Percentiles rank a stretch among this genome's conserved stretches.
Evolutionary conservation across 2,329 filamentous ascomycete genomes (phyloP).

Genomic region (Colletotrichum chrysophilum): DNA sequence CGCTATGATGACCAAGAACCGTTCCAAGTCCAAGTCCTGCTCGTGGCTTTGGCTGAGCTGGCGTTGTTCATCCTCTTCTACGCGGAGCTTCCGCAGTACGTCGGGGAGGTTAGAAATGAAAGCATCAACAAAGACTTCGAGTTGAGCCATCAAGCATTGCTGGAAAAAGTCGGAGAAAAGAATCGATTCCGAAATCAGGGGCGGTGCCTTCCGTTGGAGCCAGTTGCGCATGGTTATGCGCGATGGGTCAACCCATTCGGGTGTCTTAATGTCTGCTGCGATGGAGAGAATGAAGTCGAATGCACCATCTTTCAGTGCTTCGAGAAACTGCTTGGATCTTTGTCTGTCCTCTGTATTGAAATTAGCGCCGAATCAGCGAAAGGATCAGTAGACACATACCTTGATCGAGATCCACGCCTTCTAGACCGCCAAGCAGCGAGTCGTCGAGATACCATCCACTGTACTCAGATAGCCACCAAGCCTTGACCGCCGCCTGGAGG

Average conservation of each 20-base stretch:
- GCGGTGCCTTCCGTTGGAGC: slow-evolving; percentile 79
- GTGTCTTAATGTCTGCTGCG: slow-evolving; percentile 78
- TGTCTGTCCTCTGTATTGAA: slow-evolving; percentile 65
- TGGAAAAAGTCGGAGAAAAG: slow-evolving; percentile 77
- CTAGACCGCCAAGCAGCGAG: slow-evolving; percentile 36
- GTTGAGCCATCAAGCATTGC: slow-evolving; percentile 73
- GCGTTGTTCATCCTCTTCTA: slow-evolving; percentile 88
- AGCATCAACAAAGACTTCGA: slow-evolving; percentile 88
- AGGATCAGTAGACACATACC: slow-evolving; percentile 31
- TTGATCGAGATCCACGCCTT: slow-evolving; percentile 66
- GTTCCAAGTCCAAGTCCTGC: slow-evolving; percentile 78
- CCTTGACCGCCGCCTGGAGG: slow-evolving; percentile 78
- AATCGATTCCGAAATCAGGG: slow-evolving; percentile 70
- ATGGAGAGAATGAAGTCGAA: slow-evolving; percentile 91
- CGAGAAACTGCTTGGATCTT: slow-evolving; percentile 75
- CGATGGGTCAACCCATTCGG: slow-evolving; percentile 88
- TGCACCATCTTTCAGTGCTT: slow-evolving; percentile 84
- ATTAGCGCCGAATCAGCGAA: not conserved
- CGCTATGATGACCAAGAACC: slow-evolving; percentile 90
- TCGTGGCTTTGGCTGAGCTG: slow-evolving; percentile 69
- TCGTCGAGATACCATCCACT: slow-evolving; percentile 87
- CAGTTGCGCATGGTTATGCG: slow-evolving; percentile 82
- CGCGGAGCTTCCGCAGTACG: slow-evolving; percentile 82
- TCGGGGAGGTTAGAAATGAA: slow-evolving; percentile 97
- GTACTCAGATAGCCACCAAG: slow-evolving; percentile 93